Evolutionary conservation across 2,329 filamentous ascomycete genomes (phyloP), one percentile per base, ranked within the genome.

Genomic region (Aschersonia sp.): DNA sequence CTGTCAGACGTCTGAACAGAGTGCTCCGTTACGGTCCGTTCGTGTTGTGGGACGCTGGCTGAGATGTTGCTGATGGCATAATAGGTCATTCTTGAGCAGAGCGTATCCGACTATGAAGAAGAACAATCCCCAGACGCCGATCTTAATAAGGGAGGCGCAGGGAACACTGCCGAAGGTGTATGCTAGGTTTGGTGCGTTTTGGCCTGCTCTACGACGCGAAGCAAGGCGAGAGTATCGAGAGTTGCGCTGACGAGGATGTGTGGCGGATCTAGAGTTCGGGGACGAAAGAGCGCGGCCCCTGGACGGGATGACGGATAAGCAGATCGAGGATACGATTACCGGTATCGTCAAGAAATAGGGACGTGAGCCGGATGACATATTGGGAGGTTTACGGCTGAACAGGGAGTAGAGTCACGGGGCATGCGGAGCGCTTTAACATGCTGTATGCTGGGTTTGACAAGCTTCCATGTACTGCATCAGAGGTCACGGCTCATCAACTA

Each of bases 71-170:
- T 20, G 20, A 20, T 20, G 20, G 20, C 20, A 20, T 20, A 20
- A 10, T 29, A 96, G 92, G 66, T 82, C 85, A 31, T 98, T 98
- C 71, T 76, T 98, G 56, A 84, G 83, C 55, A 81, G 87, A 64
- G 82, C 89, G 56, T 98, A 98, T 69, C 92, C 92, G 44, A 92
- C 86, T 51, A 97, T 98, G 91, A 98, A 98, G 81, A 94, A 94
- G 76, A 86, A 91, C 77, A 98, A 98, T 73, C 92, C 92, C 49
- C 74, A 85, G 67, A 89, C 78, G 45, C 92, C 92, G 48, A 97
- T 98, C 68, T 74, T 98, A 74, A 82, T 98, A 61, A 86, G 92
- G 63, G 92, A 97, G 74, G 92, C 91, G 47, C 72, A 79, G 57
- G 88, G 86, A 61, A 87, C 86, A 48, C 72, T 85, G 64, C 91